Base-by-base conservation (phyloP, 2,329 filamentous ascomycete species). In the Ceratocystis cubensis region DNA sequence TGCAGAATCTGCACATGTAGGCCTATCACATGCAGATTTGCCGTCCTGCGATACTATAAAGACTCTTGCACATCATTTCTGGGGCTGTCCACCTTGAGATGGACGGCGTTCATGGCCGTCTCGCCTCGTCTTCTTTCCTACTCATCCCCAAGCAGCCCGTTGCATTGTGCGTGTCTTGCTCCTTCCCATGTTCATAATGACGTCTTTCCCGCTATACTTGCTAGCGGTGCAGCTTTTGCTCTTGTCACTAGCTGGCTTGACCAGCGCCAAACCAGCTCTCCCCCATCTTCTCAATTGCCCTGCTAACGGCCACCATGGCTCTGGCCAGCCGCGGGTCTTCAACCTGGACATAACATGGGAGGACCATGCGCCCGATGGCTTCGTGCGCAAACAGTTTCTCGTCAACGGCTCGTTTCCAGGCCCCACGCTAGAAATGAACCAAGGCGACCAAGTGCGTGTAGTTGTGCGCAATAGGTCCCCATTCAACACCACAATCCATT, bases 371-470 rank as follows among this genome's bases (percentile, higher is more conserved):
- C 78, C 78, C 0, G 76, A 80, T 73, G 82, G 82, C 28, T 74
- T 77, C 66, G 67, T 72, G 0, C 73, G 77, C 13, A 69, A 78
- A 50, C 78, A 80, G 74, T 70, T 80, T 69, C 75, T 86, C 53
- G 74, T 85, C 71, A 87, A 88, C 69, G 81, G 80, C 10, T 78
- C 83, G 70, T 84, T 82, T 62, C 85, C 86, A 0, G 87, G 84
- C 0, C 86, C 86, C 0, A 74, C 77, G 1, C 77, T 88, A 7
- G 77, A 81, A 61, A 76, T 81, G 7, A 74, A 78, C 57, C 78
- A 83, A 72, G 82, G 80, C 20, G 81, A 84, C 65, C 72, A 74
- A 25, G 76, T 81, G 2, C 71, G 75, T n/a, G 73, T 81, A 5
- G 70, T 72, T 2, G 78, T 83, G 1, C 70, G 75, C 50, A 83